Base-by-base conservation (phyloP, 2,329 filamentous ascomycete species). In the Ophiocordyceps camponoti-floridani region DNA sequence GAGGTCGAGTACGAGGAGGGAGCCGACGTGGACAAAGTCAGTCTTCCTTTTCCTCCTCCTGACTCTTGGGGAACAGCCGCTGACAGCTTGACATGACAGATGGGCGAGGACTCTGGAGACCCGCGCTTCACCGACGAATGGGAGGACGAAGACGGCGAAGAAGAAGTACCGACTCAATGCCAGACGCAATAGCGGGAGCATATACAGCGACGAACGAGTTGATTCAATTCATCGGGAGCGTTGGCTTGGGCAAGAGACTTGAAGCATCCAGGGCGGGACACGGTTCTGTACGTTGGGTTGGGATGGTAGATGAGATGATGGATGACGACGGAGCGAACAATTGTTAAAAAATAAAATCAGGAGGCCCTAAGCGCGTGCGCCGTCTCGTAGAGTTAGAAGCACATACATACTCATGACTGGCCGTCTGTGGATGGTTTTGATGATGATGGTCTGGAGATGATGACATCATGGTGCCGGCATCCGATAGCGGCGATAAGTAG, bases 1-100 rank as follows among this genome's bases (percentile, higher is more conserved):
- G 87, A 96, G 51, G 86, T 95, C 1, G 75, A 85, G 3, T 94
- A 84, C 54, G 83, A 94, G 49, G 75, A 76, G n/a, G 77, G 88
- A 50, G 85, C 78, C 4, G 80, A 87, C 54, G 75, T 94, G 52
- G 85, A 95, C 44, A 78, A 87, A 56, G 78, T 81, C 61, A 62
- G 71, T 48, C 19, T 1, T 13, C 16, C n/a, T n/a, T n/a, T 3
- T 31, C 26, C 7, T 5, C 23, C 23, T 23, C 5, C 3, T 23
- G 23, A 4, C 37, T 14, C 31, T 28, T 12, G 42, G 28, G 28
- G 4, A 14, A 16, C 13, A 27, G 35, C 4, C 37, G 47, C 58
- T 64, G 53, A 64, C 50, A 43, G 14, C 12, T 2, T 33, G 40
- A 28, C 47, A 81, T 33, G 40, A 28, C 47, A 81, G 67, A 87